A percentile compares a stretch with the other conserved stretches of the same genome.
Evolutionary conservation across 2,329 filamentous ascomycete species (phyloP).

Genomic region (Hypoxylon sp.): DNA sequence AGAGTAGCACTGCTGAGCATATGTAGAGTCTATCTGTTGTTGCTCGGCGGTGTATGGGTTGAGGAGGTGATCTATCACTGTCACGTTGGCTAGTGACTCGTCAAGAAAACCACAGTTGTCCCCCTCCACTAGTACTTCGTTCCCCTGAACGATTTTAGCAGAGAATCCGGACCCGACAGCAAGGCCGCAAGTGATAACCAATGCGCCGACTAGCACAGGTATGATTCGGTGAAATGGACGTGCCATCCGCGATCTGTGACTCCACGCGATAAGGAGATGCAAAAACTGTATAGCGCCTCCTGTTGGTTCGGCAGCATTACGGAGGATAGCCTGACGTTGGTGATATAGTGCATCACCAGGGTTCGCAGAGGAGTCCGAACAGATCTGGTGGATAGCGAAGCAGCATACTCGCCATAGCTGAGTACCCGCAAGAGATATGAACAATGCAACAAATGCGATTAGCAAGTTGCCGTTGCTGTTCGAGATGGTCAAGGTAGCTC

Average conservation of each 20-base stretch:
- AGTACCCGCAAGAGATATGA: neutral
- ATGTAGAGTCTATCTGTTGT: neutral
- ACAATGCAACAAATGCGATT: neutral
- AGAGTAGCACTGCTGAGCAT: neutral
- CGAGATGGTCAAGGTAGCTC: neutral
- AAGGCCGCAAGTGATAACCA: neutral
- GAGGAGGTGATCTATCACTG: neutral
- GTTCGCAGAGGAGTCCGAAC: neutral
- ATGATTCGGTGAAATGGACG: neutral
- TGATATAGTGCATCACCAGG: constrained; percentile 12
- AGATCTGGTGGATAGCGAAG: neutral
- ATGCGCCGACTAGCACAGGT: neutral
- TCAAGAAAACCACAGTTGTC: neutral
- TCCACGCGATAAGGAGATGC: neutral
- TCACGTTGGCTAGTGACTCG: too few relatives aligned
- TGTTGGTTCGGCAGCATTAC: too few relatives aligned
- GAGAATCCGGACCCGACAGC: neutral
- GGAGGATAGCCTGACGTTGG: constrained; percentile 15
- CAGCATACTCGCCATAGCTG: neutral
- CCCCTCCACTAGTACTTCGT: neutral
- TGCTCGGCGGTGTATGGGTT: too few relatives aligned
- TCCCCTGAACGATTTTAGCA: too few relatives aligned
- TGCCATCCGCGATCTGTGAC: too few relatives aligned
- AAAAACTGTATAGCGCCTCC: neutral
- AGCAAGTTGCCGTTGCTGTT: neutral